phyloP scores from a whole-genome alignment of 306 rosid species.

The Potentilla sterilis region DNA sequence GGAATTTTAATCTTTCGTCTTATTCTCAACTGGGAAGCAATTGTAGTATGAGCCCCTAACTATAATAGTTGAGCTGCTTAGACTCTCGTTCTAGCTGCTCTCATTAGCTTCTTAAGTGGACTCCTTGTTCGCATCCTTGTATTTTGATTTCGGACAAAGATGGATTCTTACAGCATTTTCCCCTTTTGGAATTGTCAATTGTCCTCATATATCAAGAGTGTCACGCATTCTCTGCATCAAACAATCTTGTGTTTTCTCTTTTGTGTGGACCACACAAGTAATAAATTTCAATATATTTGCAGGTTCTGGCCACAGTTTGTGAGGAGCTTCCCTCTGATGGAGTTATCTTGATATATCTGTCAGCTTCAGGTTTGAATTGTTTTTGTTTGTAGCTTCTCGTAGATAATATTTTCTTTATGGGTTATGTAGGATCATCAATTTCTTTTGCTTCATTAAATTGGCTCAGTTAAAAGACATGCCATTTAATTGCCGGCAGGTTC shows the following conservation, averaged over 20 bases:
- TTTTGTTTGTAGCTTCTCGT: constrained; percentile 12
- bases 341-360: constrained; percentile 77
- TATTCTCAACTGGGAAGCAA: too few species aligned
- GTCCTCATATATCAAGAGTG: constrained; percentile 1
- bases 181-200: background rate
- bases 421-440: constrained; percentile 17
- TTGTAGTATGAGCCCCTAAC: too few species aligned
- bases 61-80: too few species aligned
- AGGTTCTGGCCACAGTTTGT: constrained; percentile 95
- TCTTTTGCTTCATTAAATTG: constrained; percentile 24
- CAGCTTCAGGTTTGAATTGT: constrained; percentile 74
- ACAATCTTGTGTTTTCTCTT: background rate
- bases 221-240: background rate
- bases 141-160: background rate
- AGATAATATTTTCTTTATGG: constrained; percentile 3
- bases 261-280: background rate
- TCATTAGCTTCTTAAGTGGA: too few species aligned
- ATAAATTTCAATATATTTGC: constrained; percentile 2
- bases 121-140: too few species aligned
- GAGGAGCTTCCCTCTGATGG: constrained; percentile 98
- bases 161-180: background rate
- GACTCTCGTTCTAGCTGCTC: too few species aligned
- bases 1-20: too few species aligned
- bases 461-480: constrained; percentile 36
- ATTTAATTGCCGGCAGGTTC: constrained; percentile 39